Evolutionary conservation across 371 early-diverging fungal genomes (phyloP).

Genomic region (Mortierella sp.): DNA sequence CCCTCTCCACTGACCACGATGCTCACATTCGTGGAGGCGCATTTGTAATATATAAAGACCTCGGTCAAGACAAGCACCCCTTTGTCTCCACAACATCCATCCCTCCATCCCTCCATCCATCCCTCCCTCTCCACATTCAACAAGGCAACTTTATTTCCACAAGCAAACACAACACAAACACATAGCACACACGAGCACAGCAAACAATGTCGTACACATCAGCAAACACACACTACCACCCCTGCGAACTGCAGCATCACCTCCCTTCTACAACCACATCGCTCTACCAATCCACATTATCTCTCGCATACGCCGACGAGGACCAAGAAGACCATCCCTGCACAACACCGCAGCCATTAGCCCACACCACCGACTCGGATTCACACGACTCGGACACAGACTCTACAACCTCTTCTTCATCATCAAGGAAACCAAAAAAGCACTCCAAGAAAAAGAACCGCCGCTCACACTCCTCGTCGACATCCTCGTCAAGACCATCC

Average conservation of each 20-base stretch:
- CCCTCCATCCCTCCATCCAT: too few species aligned
- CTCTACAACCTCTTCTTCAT: neutral
- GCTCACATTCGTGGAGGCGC: neutral
- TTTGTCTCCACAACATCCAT: too few species aligned
- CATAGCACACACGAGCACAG: too few species aligned
- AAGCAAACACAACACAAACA: neutral
- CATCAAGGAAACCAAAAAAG: neutral
- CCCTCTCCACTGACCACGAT: neutral
- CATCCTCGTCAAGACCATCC: neutral
- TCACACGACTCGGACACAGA: neutral
- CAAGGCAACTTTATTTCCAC: too few species aligned
- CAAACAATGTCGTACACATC: slow-evolving; percentile 1
- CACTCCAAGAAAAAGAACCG: neutral
- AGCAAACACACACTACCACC: neutral
- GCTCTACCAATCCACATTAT: neutral
- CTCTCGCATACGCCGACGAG: neutral
- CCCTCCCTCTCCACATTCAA: neutral
- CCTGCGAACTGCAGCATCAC: neutral
- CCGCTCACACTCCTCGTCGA: neutral
- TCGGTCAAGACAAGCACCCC: too few species aligned
- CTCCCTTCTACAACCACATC: neutral
- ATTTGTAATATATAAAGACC: neutral
- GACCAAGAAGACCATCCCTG: neutral
- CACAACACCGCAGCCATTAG: neutral
- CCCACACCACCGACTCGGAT: neutral